Conservation (phyloP, 1,139 yeast genomes). For the Candida mesenterica region DNA sequence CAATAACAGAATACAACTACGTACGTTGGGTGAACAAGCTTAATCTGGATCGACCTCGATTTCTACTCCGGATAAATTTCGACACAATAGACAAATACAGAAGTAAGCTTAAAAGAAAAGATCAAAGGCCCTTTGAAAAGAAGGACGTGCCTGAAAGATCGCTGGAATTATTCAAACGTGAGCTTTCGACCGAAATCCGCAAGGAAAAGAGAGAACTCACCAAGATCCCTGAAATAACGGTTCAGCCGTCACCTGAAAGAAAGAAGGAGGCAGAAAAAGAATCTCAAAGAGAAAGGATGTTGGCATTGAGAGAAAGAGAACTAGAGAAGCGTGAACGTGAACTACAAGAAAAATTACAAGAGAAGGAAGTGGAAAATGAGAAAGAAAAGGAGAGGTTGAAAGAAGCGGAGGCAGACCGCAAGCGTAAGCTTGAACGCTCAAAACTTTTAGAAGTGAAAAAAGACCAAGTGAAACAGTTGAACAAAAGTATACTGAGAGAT, state of each 20-base stretch:
- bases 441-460: neutral
- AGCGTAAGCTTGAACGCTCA: conserved; percentile 8
- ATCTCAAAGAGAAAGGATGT: conserved; percentile 7
- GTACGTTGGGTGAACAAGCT: conserved; percentile 37
- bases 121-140: neutral
- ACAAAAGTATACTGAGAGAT: too few relatives aligned
- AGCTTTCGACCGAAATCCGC: conserved; percentile 3
- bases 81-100: conserved; percentile 18
- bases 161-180: conserved; percentile 6
- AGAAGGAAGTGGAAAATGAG: conserved; percentile 21
- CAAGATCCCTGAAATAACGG: neutral
- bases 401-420: conserved; percentile 7
- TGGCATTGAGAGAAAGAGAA: conserved; percentile 13
- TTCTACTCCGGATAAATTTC: conserved; percentile 30
- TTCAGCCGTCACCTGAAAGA: too few relatives aligned
- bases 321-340: conserved; percentile 13
- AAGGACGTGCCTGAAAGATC: conserved; percentile 2
- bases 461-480: neutral
- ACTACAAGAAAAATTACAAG: conserved; percentile 25
- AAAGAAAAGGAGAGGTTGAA: conserved; percentile 26
- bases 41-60: conserved; percentile 26
- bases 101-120: conserved; percentile 8
- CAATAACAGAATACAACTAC: conserved; percentile 6
- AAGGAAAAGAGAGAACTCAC: conserved; percentile 1
- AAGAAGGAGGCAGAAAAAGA: conserved; percentile 4